Percentiles rank a stretch among this genome's conserved stretches.
Evolutionary conservation across 768 basidiomycete genomes (phyloP).

Genomic region (Hygrocybe punicea): DNA sequence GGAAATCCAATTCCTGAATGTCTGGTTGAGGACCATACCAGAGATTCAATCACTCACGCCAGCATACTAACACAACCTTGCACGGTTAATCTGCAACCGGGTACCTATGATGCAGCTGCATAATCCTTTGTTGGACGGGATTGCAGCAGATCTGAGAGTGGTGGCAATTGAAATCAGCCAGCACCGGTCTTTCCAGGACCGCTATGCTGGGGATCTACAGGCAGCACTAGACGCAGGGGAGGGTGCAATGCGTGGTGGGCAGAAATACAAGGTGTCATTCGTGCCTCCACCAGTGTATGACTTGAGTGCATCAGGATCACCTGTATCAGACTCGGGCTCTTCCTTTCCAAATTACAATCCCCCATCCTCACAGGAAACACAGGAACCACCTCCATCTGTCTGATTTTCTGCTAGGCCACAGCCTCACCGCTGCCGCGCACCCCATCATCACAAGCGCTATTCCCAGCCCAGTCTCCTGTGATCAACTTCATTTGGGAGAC

Average conservation of each 20-base stretch:
- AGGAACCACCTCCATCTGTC: conserved; percentile 27
- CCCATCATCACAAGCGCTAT: conserved; percentile 40
- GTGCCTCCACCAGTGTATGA: conserved; percentile 71
- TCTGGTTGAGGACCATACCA: too few species aligned
- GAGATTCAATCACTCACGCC: too few species aligned
- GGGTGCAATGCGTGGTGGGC: conserved; percentile 23
- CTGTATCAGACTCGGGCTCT: conserved; percentile 72
- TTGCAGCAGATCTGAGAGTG: too few species aligned
- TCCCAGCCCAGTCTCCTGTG: conserved; percentile 52
- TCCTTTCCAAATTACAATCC: conserved; percentile 38
- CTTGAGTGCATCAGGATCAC: conserved; percentile 24
- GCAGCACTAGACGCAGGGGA: conserved; percentile 70
- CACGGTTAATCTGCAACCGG: conserved; percentile 71
- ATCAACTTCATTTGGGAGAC: conserved; percentile 84
- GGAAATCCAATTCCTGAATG: conserved; percentile 60
- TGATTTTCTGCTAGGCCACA: too few species aligned
- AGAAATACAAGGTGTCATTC: conserved; percentile 54
- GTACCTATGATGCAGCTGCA: conserved; percentile 43
- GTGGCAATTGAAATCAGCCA: too few species aligned
- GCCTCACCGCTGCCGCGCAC: too few species aligned
- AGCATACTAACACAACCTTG: conserved; percentile 76
- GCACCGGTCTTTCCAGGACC: too few species aligned
- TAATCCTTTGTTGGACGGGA: too few species aligned
- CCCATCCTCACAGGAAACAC: conserved; percentile 24
- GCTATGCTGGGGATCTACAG: too few species aligned